Percentiles rank a stretch among this genome's conserved stretches.
Evolutionary conservation across 495 filamentous ascomycete genomes (phyloP).

Genomic region (Penicillium steckii): DNA sequence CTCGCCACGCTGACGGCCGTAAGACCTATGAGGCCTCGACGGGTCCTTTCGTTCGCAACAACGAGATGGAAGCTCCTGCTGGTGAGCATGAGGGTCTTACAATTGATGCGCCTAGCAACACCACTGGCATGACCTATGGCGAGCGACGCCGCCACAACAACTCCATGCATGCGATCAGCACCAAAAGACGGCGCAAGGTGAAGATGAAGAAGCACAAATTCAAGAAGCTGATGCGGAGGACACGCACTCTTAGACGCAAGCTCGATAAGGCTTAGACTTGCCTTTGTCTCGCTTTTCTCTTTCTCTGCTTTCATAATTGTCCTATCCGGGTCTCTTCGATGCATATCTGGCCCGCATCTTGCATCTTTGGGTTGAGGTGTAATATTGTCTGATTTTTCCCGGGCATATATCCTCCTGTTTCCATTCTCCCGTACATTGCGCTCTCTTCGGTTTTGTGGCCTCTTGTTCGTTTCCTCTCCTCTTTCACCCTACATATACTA

Average conservation of each 20-base stretch:
- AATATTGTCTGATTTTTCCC: slow-evolving; percentile 21
- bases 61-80: slow-evolving; percentile 36
- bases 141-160: slow-evolving; percentile 40
- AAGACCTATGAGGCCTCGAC: slow-evolving; percentile 56
- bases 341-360: slow-evolving; percentile 29
- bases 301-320: slow-evolving; percentile 9
- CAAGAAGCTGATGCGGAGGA: slow-evolving; percentile 96
- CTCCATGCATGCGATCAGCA: slow-evolving; percentile 69
- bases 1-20: slow-evolving; percentile 65
- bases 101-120: slow-evolving; percentile 33
- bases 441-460: neutral
- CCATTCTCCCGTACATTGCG: slow-evolving; percentile 19
- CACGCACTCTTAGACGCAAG: slow-evolving; percentile 84
- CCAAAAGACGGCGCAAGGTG: slow-evolving; percentile 80
- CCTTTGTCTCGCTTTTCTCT: slow-evolving; percentile 1
- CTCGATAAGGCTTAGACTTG: slow-evolving; percentile 58
- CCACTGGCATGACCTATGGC: slow-evolving; percentile 37
- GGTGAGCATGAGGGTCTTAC: slow-evolving; percentile 24
- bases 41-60: slow-evolving; percentile 37
- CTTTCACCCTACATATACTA: slow-evolving; percentile 7
- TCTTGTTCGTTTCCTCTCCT: neutral
- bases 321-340: slow-evolving; percentile 17
- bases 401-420: slow-evolving; percentile 22
- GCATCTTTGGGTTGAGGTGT: slow-evolving; percentile 23
- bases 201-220: slow-evolving; percentile 99